Base-by-base conservation (phyloP, 2,329 filamentous ascomycete species). In the Arthrobotrys musiformis region DNA sequence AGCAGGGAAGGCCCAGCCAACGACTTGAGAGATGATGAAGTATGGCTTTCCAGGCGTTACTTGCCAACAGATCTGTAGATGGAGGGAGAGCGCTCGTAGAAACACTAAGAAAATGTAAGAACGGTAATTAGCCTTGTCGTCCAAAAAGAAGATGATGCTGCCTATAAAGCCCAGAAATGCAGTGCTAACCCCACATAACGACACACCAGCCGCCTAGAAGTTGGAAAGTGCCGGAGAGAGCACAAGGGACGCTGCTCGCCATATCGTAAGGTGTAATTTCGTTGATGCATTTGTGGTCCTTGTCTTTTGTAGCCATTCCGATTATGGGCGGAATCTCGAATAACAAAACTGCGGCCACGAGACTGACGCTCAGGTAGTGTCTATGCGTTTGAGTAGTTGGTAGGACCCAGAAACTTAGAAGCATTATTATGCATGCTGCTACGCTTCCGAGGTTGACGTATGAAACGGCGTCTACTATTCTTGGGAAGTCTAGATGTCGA, bases 21-120 rank as follows among this genome's bases (percentile, higher is more conserved):
- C 85, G 15, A 88, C 87, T 81, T 97, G 90, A 2, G 94, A 90
- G 79, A 89, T 88, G 86, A 93, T 93, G 89, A 97, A 97, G 84
- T 97, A 98, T 81, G 88, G 92, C 50, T 90, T 89, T 42, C 95
- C 95, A 2, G 97, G 92, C 6, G 94, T 90, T 35, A 96, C 88
- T 83, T 98, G 93, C 95, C 95, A 99, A 86, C 94, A 97, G 79
- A 99, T 97, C 84, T 98, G 95, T 26, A 99, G 89, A 84, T 99
- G 95, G 81, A 99, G 90, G 3, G 93, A 97, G 35, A 98, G 85
- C 0, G 94, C 92, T 79, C 95, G 90, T 76, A 97, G 87, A 82
- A 97, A 97, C 79, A 94, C 89, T 85, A 63, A 9, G 15, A 64
- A 73, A 48, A n/a, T n/a, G n/a, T n/a, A n/a, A n/a, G n/a, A 35